Evolutionary conservation across 176 grass and related monocot genomes (phyloP).

Genomic region (Hsuehochloa calcarea): DNA sequence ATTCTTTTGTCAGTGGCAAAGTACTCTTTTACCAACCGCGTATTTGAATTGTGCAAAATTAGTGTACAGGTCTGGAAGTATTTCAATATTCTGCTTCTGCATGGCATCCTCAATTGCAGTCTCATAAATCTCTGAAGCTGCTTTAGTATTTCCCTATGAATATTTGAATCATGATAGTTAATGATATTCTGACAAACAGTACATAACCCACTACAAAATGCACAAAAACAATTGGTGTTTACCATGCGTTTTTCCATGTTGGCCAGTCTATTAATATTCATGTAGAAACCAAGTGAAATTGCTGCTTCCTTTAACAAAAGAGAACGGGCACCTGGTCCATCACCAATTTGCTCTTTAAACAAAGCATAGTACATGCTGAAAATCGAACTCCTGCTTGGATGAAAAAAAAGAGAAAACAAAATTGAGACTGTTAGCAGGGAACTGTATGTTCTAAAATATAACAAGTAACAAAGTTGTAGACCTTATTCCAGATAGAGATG

Average conservation of each 20-base stretch:
- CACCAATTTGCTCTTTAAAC: conserved; percentile 92
- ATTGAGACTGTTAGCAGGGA: neutral
- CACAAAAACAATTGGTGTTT: conserved; percentile 20
- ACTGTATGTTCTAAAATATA: conserved; percentile 21
- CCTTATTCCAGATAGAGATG: no score
- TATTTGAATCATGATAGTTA: conserved; percentile 31
- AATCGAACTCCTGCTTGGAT: conserved; percentile 64
- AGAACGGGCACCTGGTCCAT: conserved; percentile 55
- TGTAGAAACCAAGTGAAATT: conserved; percentile 53
- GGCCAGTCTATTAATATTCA: conserved; percentile 72
- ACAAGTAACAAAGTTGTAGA: conserved; percentile 1
- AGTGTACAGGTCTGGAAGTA: conserved; percentile 62
- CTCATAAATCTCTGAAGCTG: conserved; percentile 79
- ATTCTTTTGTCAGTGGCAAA: conserved; percentile 12
- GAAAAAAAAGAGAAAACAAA: neutral
- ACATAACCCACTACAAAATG: conserved; percentile 17
- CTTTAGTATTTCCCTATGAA: conserved; percentile 73
- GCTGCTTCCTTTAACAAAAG: conserved; percentile 51
- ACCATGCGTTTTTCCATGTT: conserved; percentile 97
- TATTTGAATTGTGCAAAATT: conserved; percentile 87
- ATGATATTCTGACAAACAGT: conserved; percentile 13
- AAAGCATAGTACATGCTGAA: conserved; percentile 79
- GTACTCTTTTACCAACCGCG: conserved; percentile 46
- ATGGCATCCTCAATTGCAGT: conserved; percentile 73
- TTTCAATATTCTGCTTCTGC: conserved; percentile 54